Evolutionary conservation across 2,329 filamentous ascomycete species (phyloP), one percentile per base, ranked within the genome.

Genomic region (Pleurostoma richardsiae): DNA sequence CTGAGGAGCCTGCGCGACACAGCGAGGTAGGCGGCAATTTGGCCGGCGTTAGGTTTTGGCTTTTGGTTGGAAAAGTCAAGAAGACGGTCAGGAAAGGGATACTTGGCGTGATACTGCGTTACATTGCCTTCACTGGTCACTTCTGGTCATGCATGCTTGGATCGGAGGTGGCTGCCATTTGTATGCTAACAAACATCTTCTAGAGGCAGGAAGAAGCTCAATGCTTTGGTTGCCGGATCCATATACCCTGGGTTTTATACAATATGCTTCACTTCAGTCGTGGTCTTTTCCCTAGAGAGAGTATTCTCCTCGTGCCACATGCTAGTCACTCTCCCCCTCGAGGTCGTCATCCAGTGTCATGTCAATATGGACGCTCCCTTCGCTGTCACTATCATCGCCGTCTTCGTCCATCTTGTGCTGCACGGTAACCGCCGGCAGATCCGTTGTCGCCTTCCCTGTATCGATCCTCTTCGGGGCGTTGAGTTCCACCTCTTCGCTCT

Each of bases 261-360:
- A 19, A 19, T 19, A 19, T 19, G 19, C 19, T 19, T 19, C 19
- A 19, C 19, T 19, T 19, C 19, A 19, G 19, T 19, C 19, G 19
- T 19, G 19, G 19, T 19, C 19, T 19, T 19, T 19, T 19, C 19
- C 19, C 19, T 19, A 19, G 19, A 19, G 19, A 19, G 19, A 19
- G 39, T 41, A 36, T 36, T 8, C 8, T 36, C n/a, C 33, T 36
- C 8, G 8, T 36, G 33, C 33, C n/a, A 36, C 33, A 36, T 36
- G 8, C 33, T 36, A 36, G 8, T 58, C 63, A 0, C 65, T 59
- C 2, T 66, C 67, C 0, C 73, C 70, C 0, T 73, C 73, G 1
- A 69, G 69, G 7, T 74, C 71, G 11, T 76, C 74, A 7, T 82
- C 78, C 7, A 82, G 59, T 41, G 79, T 77, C 76, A 81, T 81